Conservation (phyloP, 2,329 filamentous ascomycete genomes). For the Cytospora piceicola region DNA sequence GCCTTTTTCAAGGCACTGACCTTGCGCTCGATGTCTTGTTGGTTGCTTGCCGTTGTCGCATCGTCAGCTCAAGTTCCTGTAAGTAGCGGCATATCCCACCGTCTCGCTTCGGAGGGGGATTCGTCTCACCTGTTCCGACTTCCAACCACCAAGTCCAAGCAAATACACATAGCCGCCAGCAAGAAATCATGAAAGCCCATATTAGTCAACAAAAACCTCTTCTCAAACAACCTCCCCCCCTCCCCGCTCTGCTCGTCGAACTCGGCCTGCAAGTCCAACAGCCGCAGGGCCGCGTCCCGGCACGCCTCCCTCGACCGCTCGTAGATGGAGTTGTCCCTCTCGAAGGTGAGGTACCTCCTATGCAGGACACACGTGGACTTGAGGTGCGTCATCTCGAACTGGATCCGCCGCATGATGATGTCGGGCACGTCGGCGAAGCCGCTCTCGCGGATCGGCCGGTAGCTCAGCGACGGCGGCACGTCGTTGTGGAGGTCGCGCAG, state of each 20-base stretch:
- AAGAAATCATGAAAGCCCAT: conserved; percentile 61
- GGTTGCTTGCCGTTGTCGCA: not conserved
- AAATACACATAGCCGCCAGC: conserved; percentile 63
- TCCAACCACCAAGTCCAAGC: conserved; percentile 52
- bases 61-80: conserved; percentile 3
- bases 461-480: conserved; percentile 40
- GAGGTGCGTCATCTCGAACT: conserved; percentile 46
- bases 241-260: conserved; percentile 50
- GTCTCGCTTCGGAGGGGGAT: no score
- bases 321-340: conserved; percentile 45
- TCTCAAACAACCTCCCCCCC: conserved; percentile 55
- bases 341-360: conserved; percentile 49
- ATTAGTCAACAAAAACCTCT: conserved; percentile 58
- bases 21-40: conserved; percentile 31
- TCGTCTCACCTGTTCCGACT: conserved; percentile 42
- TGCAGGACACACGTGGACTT: conserved; percentile 56
- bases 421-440: conserved; percentile 44
- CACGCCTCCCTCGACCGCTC: conserved; percentile 47
- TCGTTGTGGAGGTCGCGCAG: conserved; percentile 40
- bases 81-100: not conserved
- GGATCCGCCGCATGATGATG: conserved; percentile 45
- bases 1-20: conserved; percentile 45
- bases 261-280: conserved; percentile 53
- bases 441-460: conserved; percentile 30
- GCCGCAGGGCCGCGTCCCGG: conserved; percentile 47